These are phyloP conservation scores for Anisogramma anomala DNA, from an alignment of 2,329 filamentous ascomycete species.

Conservation along the genomic window DNA sequence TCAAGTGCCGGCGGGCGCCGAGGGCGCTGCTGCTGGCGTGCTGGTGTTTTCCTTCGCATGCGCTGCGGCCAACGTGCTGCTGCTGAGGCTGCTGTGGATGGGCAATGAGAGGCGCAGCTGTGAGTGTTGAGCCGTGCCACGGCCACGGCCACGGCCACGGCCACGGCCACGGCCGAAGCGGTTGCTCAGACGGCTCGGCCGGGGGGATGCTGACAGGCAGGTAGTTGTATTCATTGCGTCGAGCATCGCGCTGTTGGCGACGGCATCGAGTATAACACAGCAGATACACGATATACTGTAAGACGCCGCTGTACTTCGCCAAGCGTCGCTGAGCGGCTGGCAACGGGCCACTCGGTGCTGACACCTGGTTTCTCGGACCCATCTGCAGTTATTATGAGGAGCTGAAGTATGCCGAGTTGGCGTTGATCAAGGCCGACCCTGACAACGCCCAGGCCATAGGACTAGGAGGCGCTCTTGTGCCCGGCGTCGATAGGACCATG, in stretches of 20 bases:
- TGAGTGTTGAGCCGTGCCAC: too few relatives aligned
- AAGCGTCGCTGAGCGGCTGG: background rate
- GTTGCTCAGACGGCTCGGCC: background rate
- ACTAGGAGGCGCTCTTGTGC: background rate
- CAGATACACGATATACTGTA: conserved; percentile 7
- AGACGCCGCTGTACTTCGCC: background rate
- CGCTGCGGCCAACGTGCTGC: conserved; percentile 3
- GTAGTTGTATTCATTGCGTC: conserved; percentile 8
- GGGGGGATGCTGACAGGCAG: background rate
- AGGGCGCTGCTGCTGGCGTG: conserved; percentile 6
- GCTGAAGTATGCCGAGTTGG: conserved; percentile 7
- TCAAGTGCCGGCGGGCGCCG: conserved; percentile 10
- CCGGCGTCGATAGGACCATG: conserved; percentile 3
- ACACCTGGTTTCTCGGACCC: too few relatives aligned
- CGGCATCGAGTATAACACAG: conserved; percentile 7
- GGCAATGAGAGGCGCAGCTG: conserved; percentile 12
- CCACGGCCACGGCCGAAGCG: too few relatives aligned
- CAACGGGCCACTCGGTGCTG: too few relatives aligned
- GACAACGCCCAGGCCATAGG: conserved; percentile 2
- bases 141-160: too few relatives aligned
- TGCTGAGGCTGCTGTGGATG: conserved; percentile 12
- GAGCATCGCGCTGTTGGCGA: conserved; percentile 6
- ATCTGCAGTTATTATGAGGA: conserved; percentile 10
- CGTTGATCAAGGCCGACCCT: background rate
- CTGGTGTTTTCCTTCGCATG: conserved; percentile 3